Evolutionary conservation across 1,139 yeast genomes (phyloP), one percentile per base, ranked within the genome.

Genomic region (Hyphopichia burtonii): DNA sequence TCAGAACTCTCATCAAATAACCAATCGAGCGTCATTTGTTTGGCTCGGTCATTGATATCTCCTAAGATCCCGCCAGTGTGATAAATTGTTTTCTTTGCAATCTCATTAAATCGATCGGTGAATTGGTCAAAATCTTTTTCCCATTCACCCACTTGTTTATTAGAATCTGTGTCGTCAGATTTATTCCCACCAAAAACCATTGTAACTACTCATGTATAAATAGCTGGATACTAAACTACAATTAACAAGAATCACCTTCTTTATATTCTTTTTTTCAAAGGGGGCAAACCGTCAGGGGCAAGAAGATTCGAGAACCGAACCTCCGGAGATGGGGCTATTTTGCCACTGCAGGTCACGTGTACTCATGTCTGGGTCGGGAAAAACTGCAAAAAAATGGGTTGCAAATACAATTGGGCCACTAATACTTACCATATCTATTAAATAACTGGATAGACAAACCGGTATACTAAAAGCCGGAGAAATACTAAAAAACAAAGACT

Each of bases 1-100:
- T 4, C 28, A 25, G n/a, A 9, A 25, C 28, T 25, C 11, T 25
- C 28, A 20, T 52, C 52, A 31, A 46, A 46, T 22, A 55, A 42
- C 61, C 59, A 56, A 16, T 48, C 46, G 10, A 39, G 22, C 1
- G 58, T 48, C 36, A 50, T 47, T n/a, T 53, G 56, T 38, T 52
- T 61, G 27, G 64, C 61, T 18, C 41, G 49, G 5, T 53, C 61
- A 35, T 60, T 60, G 11, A 30, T n/a, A n/a, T 25, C 28, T 9
- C 28, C 28, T 25, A 25, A 25, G 11, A 11, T 3, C 12, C 11
- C 28, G 4, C 28, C 28, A 25, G 28, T 25, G 4, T 25, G 11
- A 11, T 8, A 25, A 7, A 25, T 25, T 9, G 28, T 10, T 11
- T 10, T 25, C 4, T 25, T 25, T 5, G 28, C 28, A 25, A 25